phyloP scores from a whole-genome alignment of 2,329 filamentous ascomycete genomes.

The Aureobasidium sp. region DNA sequence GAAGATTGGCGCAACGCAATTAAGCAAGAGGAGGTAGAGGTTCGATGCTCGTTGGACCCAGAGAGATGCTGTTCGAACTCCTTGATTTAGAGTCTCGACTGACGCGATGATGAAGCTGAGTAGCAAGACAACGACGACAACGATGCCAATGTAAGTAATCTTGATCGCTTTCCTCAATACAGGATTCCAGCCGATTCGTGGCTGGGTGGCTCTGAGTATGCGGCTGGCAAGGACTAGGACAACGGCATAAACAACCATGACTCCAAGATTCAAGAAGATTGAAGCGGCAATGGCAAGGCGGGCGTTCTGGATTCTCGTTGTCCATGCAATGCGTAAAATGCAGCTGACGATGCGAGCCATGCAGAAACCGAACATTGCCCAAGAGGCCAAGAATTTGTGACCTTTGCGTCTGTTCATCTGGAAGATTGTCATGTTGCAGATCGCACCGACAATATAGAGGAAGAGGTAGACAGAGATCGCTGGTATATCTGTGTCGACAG shows the following conservation, averaged over 20 bases:
- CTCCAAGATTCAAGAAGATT: slow-evolving; percentile 27
- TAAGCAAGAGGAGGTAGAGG: slow-evolving; percentile 11
- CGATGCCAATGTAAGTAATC: slow-evolving; percentile 10
- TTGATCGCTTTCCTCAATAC: neutral
- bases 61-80: neutral
- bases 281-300: slow-evolving; percentile 25
- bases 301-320: slow-evolving; percentile 24
- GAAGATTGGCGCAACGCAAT: slow-evolving; percentile 17
- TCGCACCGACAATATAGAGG: slow-evolving; percentile 35
- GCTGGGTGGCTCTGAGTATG: slow-evolving; percentile 15
- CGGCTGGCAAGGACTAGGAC: slow-evolving; percentile 26
- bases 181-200: slow-evolving; percentile 23
- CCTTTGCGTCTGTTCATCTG: slow-evolving; percentile 30
- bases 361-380: slow-evolving; percentile 37
- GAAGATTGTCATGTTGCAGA: slow-evolving; percentile 36
- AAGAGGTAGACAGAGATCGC: slow-evolving; percentile 35
- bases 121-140: slow-evolving; percentile 20
- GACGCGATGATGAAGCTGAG: slow-evolving; percentile 25
- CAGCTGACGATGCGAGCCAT: slow-evolving; percentile 37
- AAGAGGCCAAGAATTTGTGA: slow-evolving; percentile 37
- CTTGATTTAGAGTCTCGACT: slow-evolving; percentile 24
- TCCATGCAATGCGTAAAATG: slow-evolving; percentile 29
- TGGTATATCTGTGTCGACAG: slow-evolving; percentile 34
- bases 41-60: slow-evolving; percentile 3
- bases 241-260: slow-evolving; percentile 27